A percentile compares a stretch with the other conserved stretches of the same genome.
phyloP scores from a whole-genome alignment of 495 filamentous ascomycete species.

The Cetradonia linearis region DNA sequence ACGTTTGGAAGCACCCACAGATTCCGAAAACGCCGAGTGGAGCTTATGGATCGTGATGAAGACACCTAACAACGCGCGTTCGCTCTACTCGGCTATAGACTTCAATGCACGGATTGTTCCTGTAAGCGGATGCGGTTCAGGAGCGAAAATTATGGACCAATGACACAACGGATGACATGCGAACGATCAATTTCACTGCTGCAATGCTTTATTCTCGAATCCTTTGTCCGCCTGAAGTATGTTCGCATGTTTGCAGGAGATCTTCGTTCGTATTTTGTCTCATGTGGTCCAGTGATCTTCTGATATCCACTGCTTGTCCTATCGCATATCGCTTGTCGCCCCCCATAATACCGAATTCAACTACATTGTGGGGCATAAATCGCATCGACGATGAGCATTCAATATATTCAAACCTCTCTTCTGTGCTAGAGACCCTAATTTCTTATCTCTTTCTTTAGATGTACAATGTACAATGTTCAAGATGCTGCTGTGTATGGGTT shows the following conservation, averaged over 20 bases:
- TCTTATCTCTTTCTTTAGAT: not conserved
- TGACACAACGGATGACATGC: not conserved
- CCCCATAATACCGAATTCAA: not conserved
- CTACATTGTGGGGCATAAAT: not conserved
- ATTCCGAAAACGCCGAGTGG: conserved; percentile 15
- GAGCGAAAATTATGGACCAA: not conserved
- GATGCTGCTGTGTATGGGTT: not conserved
- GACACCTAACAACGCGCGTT: not conserved
- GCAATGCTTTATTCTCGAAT: no score
- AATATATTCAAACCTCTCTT: no score
- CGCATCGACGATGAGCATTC: not conserved
- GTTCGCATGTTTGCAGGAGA: not conserved
- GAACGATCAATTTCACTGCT: not conserved
- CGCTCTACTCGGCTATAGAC: not conserved
- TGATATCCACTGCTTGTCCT: not conserved
- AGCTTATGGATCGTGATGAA: not conserved
- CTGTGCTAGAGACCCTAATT: not conserved
- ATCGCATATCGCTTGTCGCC: not conserved
- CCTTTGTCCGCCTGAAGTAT: not conserved
- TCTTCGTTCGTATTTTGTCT: not conserved
- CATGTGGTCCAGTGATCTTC: not conserved
- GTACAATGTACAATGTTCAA: not conserved
- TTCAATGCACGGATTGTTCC: not conserved
- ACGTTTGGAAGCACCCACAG: conserved; percentile 17
- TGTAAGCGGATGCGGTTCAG: not conserved